Conservation (phyloP, 2,329 filamentous ascomycete species). For the Ophiognomonia clavigignenti-juglandacearum region DNA sequence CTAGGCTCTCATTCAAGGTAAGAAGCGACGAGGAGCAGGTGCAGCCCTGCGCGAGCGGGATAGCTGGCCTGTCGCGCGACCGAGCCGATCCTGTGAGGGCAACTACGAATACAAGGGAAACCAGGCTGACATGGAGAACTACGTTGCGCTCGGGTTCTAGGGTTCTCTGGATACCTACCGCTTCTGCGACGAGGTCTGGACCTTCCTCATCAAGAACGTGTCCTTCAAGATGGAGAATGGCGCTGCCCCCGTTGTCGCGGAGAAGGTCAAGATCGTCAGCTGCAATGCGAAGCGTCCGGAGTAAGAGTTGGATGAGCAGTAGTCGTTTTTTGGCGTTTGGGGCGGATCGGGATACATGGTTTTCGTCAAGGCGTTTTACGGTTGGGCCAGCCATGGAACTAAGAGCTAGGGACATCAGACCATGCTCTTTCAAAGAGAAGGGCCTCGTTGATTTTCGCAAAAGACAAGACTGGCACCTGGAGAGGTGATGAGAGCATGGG, state of each 20-base stretch:
- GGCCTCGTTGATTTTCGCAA: too few species aligned
- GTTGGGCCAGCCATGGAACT: too few species aligned
- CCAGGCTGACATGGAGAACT: slow-evolving; percentile 7
- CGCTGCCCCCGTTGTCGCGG: slow-evolving; percentile 67
- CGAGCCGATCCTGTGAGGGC: not conserved
- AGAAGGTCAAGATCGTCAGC: slow-evolving; percentile 97
- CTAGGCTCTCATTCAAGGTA: slow-evolving; percentile 92
- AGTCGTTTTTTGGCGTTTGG: slow-evolving; percentile 1
- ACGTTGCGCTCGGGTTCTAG: slow-evolving; percentile 40
- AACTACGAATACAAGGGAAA: not conserved
- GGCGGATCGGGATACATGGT: not conserved
- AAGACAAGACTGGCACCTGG: too few species aligned
- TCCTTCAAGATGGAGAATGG: slow-evolving; percentile 95
- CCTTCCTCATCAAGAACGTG: slow-evolving; percentile 96
- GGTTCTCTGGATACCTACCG: slow-evolving; percentile 97
- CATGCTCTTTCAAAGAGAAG: not conserved
- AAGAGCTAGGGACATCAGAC: too few species aligned
- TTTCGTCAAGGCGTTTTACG: slow-evolving; percentile 1
- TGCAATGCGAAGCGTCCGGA: slow-evolving; percentile 79
- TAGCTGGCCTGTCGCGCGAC: not conserved
- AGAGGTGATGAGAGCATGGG: too few species aligned
- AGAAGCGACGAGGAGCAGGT: slow-evolving; percentile 18
- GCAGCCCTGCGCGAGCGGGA: not conserved
- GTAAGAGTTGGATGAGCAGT: slow-evolving; percentile 26
- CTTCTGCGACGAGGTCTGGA: slow-evolving; percentile 99